These are phyloP conservation scores for Myochromella boudieri DNA, from an alignment of 768 basidiomycete genomes.

Conservation along the genomic window DNA sequence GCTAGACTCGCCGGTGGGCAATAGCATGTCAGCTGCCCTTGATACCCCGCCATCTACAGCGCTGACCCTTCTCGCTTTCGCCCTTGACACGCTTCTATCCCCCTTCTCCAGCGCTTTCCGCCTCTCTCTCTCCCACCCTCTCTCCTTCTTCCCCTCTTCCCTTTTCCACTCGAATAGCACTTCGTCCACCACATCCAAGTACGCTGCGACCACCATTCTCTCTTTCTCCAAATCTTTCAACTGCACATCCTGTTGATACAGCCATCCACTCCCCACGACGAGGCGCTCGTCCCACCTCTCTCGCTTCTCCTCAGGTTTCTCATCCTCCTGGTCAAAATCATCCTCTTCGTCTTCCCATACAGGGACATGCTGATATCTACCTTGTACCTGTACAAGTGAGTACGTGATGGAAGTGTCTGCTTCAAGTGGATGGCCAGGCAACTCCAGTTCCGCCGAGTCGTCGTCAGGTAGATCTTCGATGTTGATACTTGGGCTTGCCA, in stretches of 20 bases:
- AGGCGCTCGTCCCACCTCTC: conserved; percentile 83
- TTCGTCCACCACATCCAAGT: conserved; percentile 78
- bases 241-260: conserved; percentile 68
- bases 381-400: conserved; percentile 68
- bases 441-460: conserved; percentile 20
- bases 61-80: conserved; percentile 50
- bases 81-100: conserved; percentile 37
- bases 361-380: conserved; percentile 61
- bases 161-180: conserved; percentile 68
- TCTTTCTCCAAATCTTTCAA: conserved; percentile 58
- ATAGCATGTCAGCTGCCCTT: conserved; percentile 19
- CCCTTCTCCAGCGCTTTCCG: conserved; percentile 44
- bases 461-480: conserved; percentile 40
- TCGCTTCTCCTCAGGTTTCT: conserved; percentile 50
- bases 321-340: conserved; percentile 25
- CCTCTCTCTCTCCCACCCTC: conserved; percentile 45
- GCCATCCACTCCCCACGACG: conserved; percentile 79
- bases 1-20: conserved; percentile 21
- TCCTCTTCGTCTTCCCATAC: conserved; percentile 82
- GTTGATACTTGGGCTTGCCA: conserved; percentile 38
- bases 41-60: conserved; percentile 36
- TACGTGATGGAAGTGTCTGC: conserved; percentile 66
- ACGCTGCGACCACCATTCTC: conserved; percentile 52
- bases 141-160: conserved; percentile 44
- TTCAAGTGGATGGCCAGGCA: conserved; percentile 35